phyloP scores from a whole-genome alignment of 75 land plant genomes.

The Pseudotsuga menziesii region DNA sequence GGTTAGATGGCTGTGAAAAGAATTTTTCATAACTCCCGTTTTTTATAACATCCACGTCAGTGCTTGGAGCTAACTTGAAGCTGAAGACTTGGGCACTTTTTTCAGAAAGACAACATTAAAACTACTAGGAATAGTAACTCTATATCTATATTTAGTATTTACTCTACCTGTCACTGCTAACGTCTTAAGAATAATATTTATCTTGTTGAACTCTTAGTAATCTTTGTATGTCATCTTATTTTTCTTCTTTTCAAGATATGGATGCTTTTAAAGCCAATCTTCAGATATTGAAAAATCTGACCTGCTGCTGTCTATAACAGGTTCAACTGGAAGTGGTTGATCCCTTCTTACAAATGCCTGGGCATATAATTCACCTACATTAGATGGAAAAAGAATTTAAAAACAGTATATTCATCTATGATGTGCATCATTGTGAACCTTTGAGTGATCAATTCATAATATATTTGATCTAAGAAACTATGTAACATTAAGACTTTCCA shows the following conservation, averaged over 20 bases:
- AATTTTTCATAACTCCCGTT: not conserved
- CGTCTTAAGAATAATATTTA: not conserved
- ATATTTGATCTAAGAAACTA: not conserved
- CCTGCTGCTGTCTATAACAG: constrained; percentile 99
- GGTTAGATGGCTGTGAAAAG: not conserved
- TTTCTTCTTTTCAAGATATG: not conserved
- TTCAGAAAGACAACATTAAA: not conserved
- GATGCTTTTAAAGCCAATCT: not conserved
- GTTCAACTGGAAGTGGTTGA: constrained; percentile 90
- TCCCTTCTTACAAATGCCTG: constrained; percentile 82
- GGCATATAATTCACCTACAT: constrained; percentile 92
- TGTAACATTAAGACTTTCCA: not conserved
- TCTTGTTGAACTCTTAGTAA: not conserved
- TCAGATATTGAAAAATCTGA: constrained; percentile 9
- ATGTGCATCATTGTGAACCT: not conserved
- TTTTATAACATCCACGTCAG: not conserved
- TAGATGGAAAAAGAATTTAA: not conserved
- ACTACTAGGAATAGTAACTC: not conserved
- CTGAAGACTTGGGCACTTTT: not conserved
- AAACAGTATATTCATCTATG: not conserved
- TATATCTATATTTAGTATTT: not conserved
- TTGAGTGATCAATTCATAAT: not conserved
- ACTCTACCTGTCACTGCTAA: not conserved
- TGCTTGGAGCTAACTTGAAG: not conserved
- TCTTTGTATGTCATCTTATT: not conserved